Base-by-base conservation (phyloP, 2,329 filamentous ascomycete genomes). In the Rachicladosporium sp. region DNA sequence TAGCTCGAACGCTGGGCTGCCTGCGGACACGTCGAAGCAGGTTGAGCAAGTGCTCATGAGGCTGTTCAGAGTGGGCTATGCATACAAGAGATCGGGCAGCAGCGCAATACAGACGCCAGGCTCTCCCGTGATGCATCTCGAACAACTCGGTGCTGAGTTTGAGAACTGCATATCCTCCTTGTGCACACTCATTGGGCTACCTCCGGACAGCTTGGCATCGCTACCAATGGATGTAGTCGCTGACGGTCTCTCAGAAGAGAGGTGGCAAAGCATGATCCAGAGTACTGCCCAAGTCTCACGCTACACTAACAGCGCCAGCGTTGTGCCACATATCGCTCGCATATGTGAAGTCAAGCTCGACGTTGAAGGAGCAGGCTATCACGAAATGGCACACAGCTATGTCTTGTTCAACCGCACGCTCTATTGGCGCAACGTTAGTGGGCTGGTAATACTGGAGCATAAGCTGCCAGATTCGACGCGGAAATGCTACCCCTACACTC, bases 391-490 rank as follows among this genome's bases (percentile, higher is more conserved):
- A 7, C 39, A 41, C 31, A 37, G 39, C 30, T 41, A 41, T 12
- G 30, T 41, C 9, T 9, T 37, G 4, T 41, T 37, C 35, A 37
- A 35, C 19, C 39, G 39, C 9, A 36, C 34, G 13, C 30, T 41
- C 12, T 41, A 37, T 21, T 41, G 39, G 39, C 39, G 39, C 5
- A 37, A 35, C 8, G 39, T 36, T 15, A 33, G 36, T 29, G 39
- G 39, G 13, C 10, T 23, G 5, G 39, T 41, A 3, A 29, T 31
- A n/a, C 12, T 41, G 7, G 39, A 41, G 23, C 39, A 41, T 30
- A 41, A 35, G 33, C 39, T 41, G 2, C 31, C 39, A 5, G 34
- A 41, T 31, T 41, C 39, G 6, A 41, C 39, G n/a, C 30, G 39
- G 6, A 37, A 37, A 19, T 41, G 39, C 23, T 41, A 36, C 31